Conservation (phyloP, 2,329 filamentous ascomycete species). For the Cladosporium sp. region DNA sequence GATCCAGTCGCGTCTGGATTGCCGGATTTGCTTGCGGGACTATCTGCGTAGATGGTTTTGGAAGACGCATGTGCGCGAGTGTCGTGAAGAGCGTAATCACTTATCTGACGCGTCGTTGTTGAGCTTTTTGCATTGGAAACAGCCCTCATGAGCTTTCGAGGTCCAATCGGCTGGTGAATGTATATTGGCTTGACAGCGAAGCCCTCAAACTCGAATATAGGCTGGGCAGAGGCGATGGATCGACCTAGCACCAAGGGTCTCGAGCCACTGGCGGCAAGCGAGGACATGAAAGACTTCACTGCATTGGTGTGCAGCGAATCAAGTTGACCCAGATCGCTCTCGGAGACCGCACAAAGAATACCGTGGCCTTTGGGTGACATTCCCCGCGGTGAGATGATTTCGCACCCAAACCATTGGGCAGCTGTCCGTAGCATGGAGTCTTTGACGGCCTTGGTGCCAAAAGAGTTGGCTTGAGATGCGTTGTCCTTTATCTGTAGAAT, state of each 20-base stretch:
- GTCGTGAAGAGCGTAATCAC: no score
- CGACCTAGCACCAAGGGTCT: conserved; percentile 9
- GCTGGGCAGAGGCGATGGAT: background rate
- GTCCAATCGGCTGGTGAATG: conserved; percentile 15
- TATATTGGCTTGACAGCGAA: conserved; percentile 12
- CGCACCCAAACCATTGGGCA: conserved; percentile 8
- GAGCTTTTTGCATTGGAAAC: no score
- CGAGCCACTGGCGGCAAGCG: background rate
- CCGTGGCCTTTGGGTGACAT: background rate
- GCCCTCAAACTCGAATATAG: conserved; percentile 8
- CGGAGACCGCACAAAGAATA: background rate
- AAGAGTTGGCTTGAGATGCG: background rate
- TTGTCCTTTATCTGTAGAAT: no score
- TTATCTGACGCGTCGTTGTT: no score
- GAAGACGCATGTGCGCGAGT: no score
- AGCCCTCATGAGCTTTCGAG: no score
- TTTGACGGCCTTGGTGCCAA: background rate
- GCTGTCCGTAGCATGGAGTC: background rate
- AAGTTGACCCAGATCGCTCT: background rate
- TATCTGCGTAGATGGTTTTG: no score
- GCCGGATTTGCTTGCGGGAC: no score
- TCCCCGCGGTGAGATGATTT: background rate
- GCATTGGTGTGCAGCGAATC: background rate
- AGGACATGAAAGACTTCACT: background rate
- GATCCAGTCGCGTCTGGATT: background rate